Evolutionary conservation across 768 basidiomycete genomes (phyloP).

Genomic region (Pleurotus sapidus): DNA sequence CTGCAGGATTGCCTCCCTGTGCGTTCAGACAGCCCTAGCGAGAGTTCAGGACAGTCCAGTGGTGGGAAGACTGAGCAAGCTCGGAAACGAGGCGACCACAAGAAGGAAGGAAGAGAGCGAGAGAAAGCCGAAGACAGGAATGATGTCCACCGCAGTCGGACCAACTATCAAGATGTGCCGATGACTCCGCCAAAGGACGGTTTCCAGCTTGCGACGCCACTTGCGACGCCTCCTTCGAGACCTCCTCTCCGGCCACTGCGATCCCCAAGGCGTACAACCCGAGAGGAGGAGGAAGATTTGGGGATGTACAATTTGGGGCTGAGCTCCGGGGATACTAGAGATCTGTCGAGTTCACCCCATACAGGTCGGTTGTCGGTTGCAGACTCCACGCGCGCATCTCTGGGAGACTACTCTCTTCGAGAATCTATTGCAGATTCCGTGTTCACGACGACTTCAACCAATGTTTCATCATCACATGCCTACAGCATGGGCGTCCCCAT

Average conservation of each 20-base stretch:
- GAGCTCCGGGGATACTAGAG: constrained; percentile 10
- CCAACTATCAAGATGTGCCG: constrained; percentile 1
- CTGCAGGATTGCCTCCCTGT: constrained; percentile 47
- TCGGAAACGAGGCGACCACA: background rate
- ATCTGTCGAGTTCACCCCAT: constrained; percentile 3
- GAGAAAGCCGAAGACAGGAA: constrained; percentile 15
- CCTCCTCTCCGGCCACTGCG: constrained; percentile 50
- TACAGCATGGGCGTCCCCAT: background rate
- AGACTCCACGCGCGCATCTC: constrained; percentile 30
- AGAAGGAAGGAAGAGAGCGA: constrained; percentile 15
- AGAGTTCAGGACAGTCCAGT: constrained; percentile 26
- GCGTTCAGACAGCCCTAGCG: constrained; percentile 56
- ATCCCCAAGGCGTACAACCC: constrained; percentile 15
- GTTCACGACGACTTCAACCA: constrained; percentile 17
- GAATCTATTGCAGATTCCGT: constrained; percentile 19
- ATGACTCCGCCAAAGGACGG: constrained; percentile 25
- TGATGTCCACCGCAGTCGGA: constrained; percentile 9
- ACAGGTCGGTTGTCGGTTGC: constrained; percentile 23
- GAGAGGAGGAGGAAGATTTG: constrained; percentile 22
- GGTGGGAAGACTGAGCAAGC: constrained; percentile 12
- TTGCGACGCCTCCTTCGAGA: constrained; percentile 38
- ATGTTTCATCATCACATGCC: constrained; percentile 21
- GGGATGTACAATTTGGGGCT: constrained; percentile 23
- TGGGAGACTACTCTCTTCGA: constrained; percentile 36
- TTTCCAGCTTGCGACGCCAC: constrained; percentile 30